Conservation (phyloP, 2,329 filamentous ascomycete genomes). For the Alternaria consortialis region DNA sequence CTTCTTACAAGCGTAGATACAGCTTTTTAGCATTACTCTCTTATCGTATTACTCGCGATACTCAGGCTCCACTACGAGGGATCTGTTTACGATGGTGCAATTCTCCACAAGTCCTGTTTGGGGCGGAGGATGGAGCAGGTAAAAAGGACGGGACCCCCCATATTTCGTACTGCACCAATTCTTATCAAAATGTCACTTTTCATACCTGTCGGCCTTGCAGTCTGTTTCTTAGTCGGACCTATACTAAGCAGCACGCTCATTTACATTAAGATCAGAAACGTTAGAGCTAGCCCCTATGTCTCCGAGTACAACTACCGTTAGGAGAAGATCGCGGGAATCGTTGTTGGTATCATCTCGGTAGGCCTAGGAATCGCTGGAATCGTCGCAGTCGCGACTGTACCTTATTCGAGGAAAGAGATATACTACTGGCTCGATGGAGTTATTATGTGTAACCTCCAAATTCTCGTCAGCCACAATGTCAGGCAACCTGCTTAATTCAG, state of each 20-base stretch:
- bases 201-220: constrained; percentile 10
- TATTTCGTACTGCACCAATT: constrained; percentile 11
- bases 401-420: not conserved
- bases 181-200: constrained; percentile 9
- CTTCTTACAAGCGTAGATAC: constrained; percentile 3
- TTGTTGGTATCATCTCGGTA: not conserved
- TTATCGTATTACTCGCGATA: not conserved
- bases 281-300: not conserved
- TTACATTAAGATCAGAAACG: constrained; percentile 10
- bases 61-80: constrained; percentile 4
- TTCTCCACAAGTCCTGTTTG: constrained; percentile 4
- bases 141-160: constrained; percentile 13
- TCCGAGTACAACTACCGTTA: constrained; percentile 3
- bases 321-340: constrained; percentile 5
- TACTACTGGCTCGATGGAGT: constrained; percentile 14
- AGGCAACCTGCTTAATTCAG: constrained; percentile 4
- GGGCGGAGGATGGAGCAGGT: not conserved
- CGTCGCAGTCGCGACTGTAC: constrained; percentile 9
- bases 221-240: too few species aligned
- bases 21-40: not conserved
- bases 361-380: constrained; percentile 2
- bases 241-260: constrained; percentile 8
- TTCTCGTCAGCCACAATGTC: constrained; percentile 11
- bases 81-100: not conserved
- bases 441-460: constrained; percentile 14